phyloP scores from a whole-genome alignment of 768 basidiomycete genomes.

The Pisolithus albus region DNA sequence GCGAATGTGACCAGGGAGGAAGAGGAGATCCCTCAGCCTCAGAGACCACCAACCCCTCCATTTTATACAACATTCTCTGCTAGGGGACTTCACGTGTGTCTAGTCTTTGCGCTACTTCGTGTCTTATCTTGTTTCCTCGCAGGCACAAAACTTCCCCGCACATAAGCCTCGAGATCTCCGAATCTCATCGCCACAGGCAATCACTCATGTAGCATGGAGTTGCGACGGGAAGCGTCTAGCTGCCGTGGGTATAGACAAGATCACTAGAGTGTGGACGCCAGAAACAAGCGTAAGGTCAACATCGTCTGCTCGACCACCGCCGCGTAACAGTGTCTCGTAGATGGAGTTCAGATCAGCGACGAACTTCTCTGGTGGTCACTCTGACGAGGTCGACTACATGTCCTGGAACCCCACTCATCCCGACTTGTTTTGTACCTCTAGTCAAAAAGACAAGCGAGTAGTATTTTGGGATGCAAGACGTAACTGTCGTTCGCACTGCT shows the following conservation, averaged over 20 bases:
- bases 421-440: constrained; percentile 74
- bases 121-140: constrained; percentile 13
- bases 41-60: constrained; percentile 67
- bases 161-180: constrained; percentile 73
- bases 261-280: constrained; percentile 69
- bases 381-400: constrained; percentile 74
- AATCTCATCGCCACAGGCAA: constrained; percentile 52
- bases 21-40: constrained; percentile 50
- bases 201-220: constrained; percentile 78
- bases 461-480: constrained; percentile 85
- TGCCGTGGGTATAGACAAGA: constrained; percentile 76
- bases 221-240: constrained; percentile 78
- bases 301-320: neutral
- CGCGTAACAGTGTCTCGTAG: constrained; percentile 30
- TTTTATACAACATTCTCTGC: constrained; percentile 62
- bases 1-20: constrained; percentile 36
- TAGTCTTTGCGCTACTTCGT: constrained; percentile 6
- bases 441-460: constrained; percentile 65
- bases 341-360: constrained; percentile 65
- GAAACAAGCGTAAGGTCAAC: constrained; percentile 60
- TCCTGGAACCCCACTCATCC: constrained; percentile 85
- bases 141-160: constrained; percentile 76
- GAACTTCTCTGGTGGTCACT: constrained; percentile 62
- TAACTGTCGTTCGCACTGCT: constrained; percentile 29
- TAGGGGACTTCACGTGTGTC: constrained; percentile 63